Evolutionary conservation across 495 filamentous ascomycete genomes (phyloP).

Genomic region (Penicillium malachiteum): DNA sequence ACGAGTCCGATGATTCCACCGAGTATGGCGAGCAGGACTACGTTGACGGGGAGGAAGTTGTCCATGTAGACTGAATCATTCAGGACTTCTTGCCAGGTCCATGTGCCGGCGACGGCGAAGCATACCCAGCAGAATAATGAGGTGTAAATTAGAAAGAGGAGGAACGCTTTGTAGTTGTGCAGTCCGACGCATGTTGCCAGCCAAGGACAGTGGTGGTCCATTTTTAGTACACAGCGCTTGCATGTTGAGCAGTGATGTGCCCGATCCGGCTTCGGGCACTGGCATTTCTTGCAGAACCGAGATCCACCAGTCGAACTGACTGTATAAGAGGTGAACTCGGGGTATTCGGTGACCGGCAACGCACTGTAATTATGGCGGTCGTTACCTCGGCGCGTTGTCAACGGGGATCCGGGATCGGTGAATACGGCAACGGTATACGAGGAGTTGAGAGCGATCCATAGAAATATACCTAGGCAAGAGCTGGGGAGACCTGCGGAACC

Average conservation of each 20-base stretch:
- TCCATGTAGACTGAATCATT: constrained; percentile 60
- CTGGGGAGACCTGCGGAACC: constrained; percentile 34
- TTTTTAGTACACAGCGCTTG: constrained; percentile 90
- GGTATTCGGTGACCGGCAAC: constrained; percentile 61
- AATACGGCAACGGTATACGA: constrained; percentile 91
- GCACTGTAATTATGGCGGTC: constrained; percentile 55
- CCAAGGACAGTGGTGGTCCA: constrained; percentile 99
- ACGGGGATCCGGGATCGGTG: constrained; percentile 75
- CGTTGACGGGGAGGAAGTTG: constrained; percentile 82
- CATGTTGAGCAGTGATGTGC: constrained; percentile 96
- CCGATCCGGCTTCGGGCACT: constrained; percentile 88
- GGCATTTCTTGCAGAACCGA: constrained; percentile 96
- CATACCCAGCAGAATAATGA: constrained; percentile 80
- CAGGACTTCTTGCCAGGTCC: constrained; percentile 81
- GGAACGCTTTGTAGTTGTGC: constrained; percentile 91
- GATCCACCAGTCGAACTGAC: constrained; percentile 84
- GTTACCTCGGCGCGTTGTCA: constrained; percentile 39
- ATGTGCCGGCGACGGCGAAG: constrained; percentile 67
- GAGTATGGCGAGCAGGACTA: constrained; percentile 80
- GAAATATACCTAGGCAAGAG: constrained; percentile 60
- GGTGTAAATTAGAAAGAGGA: constrained; percentile 91
- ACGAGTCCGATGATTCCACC: constrained; percentile 90
- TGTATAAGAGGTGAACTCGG: constrained; percentile 68
- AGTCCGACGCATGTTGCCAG: constrained; percentile 93
- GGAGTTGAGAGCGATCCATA: constrained; percentile 81